Evolutionary conservation across 345 rosid genomes (phyloP), one percentile per base, ranked within the genome.

Genomic region (Boechera stricta): DNA sequence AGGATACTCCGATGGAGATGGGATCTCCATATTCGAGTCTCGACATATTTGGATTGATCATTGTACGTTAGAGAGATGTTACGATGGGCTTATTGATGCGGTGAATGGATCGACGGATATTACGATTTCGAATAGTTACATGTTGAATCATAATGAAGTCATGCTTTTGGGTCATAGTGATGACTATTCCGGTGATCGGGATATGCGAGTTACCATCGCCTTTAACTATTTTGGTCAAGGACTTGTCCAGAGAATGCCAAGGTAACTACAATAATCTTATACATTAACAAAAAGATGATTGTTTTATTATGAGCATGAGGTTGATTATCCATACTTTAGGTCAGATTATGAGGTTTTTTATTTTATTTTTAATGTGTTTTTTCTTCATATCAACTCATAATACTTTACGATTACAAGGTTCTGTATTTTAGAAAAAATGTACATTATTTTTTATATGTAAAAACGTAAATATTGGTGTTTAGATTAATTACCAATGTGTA

Each of bases 131-230:
- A 90, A 84, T 83, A 88, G 78, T 64, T 84, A 85, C 74, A 85
- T 88, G 92, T 75, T 84, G 71, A 82, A 85, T 47, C 95, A 90
- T 42, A 78, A 90, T 7, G 88, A 86, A 77, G 92, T 85, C 69
- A 90, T 88, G 95, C 81, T 86, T 39, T 67, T 90, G 87, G 95
- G 95, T 47, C 92, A 90, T 41, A 88, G 85, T 67, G 92, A 90
- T 75, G 83, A 84, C 35, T 90, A 76, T 69, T 8, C 58, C 0
- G 82, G 77, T 76, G 96, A 90, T 80, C 78, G 73, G 54, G 79
- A 67, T 31, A 90, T 90, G 96, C 89, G 82, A 68, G 84, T 90
- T 61, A 88, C 96, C 0, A 82, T 90, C 33, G 90, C 96, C 9
- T 90, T 87, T 81, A 90, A 88, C 68, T 81, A 77, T 76, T 90